These are phyloP conservation scores for Aspergillus kassunensis DNA, from an alignment of 495 filamentous ascomycete species.

Conservation along the genomic window DNA sequence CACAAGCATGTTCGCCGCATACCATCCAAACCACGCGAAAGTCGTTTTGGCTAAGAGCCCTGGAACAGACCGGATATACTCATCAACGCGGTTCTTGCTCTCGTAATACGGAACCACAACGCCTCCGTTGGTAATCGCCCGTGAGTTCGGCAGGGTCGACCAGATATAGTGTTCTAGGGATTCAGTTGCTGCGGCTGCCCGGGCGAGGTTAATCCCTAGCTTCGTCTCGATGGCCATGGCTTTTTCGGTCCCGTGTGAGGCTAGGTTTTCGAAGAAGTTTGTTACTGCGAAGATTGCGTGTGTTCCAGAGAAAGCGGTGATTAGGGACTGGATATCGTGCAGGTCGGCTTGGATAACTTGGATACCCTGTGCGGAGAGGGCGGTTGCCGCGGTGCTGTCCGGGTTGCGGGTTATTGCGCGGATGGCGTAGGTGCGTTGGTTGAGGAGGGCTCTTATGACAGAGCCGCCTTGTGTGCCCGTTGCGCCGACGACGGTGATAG, in stretches of 20 bases:
- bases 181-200: constrained; percentile 22
- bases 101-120: constrained; percentile 28
- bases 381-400: constrained; percentile 25
- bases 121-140: constrained; percentile 13
- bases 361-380: constrained; percentile 33
- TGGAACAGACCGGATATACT: constrained; percentile 19
- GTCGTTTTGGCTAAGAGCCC: constrained; percentile 26
- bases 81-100: constrained; percentile 22
- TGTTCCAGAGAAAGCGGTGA: constrained; percentile 31
- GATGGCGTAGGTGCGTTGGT: constrained; percentile 28
- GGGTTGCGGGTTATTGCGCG: constrained; percentile 46
- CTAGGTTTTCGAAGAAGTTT: constrained; percentile 41
- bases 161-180: constrained; percentile 27
- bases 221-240: constrained; percentile 9
- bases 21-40: constrained; percentile 22
- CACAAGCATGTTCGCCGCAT: constrained; percentile 14
- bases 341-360: constrained; percentile 47
- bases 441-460: constrained; percentile 33
- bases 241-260: background rate
- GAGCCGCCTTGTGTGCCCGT: constrained; percentile 47
- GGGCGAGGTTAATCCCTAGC: constrained; percentile 25
- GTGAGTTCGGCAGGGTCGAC: constrained; percentile 23
- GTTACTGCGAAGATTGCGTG: constrained; percentile 47
- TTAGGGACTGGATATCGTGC: constrained; percentile 33
- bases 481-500: constrained; percentile 30